Evolutionary conservation across 2,329 filamentous ascomycete genomes (phyloP).

Genomic region (Chaetomium olivaceum): DNA sequence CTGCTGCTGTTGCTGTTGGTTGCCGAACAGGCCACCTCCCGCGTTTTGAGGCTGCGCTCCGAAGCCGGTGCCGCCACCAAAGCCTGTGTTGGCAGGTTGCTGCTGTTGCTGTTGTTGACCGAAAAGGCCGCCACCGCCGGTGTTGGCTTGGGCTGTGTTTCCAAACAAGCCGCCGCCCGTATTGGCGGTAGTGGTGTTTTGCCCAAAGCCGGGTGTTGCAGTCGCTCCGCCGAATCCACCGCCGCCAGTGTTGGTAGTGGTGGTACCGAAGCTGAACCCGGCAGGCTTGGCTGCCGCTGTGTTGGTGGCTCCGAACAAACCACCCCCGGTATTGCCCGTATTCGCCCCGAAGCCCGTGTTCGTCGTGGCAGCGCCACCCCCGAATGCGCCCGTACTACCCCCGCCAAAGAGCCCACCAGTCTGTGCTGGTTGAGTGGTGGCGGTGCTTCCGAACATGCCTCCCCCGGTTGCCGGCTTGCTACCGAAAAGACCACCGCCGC

Average conservation of each 20-base stretch:
- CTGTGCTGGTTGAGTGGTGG: slow-evolving; percentile 28
- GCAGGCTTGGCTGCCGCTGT: slow-evolving; percentile 26
- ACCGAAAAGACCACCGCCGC: slow-evolving; percentile 37
- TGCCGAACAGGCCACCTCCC: slow-evolving; percentile 36
- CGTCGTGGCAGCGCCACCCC: slow-evolving; percentile 19
- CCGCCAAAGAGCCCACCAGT: slow-evolving; percentile 53
- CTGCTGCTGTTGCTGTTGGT: slow-evolving; percentile 32
- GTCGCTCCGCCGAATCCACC: slow-evolving; percentile 25
- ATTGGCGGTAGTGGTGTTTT: slow-evolving; percentile 25
- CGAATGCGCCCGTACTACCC: slow-evolving; percentile 27
- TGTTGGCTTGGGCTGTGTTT: slow-evolving; percentile 30
- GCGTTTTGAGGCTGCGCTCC: slow-evolving; percentile 32
- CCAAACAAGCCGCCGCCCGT: slow-evolving; percentile 43
- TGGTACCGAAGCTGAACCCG: slow-evolving; percentile 31
- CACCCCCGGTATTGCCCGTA: slow-evolving; percentile 32
- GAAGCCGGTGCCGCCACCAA: slow-evolving; percentile 33
- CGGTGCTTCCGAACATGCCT: slow-evolving; percentile 48
- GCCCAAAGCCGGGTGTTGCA: slow-evolving; percentile 27
- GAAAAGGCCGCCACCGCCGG: slow-evolving; percentile 33
- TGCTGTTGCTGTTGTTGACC: slow-evolving; percentile 36
- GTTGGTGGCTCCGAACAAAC: slow-evolving; percentile 39
- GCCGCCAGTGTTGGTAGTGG: slow-evolving; percentile 18
- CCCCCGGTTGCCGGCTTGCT: slow-evolving; percentile 33
- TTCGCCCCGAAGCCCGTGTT: slow-evolving; percentile 24
- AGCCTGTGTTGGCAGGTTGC: slow-evolving; percentile 31